Conservation (phyloP, 768 basidiomycete species). For the Albatrellus ellisii region DNA sequence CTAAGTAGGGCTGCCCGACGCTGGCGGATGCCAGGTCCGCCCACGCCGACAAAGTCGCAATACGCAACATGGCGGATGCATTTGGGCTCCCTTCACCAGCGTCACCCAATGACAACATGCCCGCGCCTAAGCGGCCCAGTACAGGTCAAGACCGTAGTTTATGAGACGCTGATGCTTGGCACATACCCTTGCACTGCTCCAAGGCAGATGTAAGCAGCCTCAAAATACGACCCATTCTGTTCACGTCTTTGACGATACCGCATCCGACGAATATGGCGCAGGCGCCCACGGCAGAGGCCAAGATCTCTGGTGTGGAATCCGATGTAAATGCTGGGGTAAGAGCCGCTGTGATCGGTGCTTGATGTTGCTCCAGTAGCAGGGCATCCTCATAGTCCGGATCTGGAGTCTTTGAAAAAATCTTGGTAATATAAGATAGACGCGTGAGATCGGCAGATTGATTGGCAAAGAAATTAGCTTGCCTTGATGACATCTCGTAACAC, state of each 20-base stretch:
- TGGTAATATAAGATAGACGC: constrained; percentile 2
- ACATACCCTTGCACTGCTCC: constrained; percentile 77
- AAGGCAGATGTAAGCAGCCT: constrained; percentile 80
- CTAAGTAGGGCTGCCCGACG: constrained; percentile 57
- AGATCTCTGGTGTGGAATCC: constrained; percentile 90
- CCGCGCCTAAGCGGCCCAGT: constrained; percentile 41
- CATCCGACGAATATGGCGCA: constrained; percentile 94
- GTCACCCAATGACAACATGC: constrained; percentile 77
- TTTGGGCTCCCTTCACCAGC: constrained; percentile 83
- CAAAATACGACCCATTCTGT: constrained; percentile 87
- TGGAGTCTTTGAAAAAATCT: constrained; percentile 79
- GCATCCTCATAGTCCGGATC: constrained; percentile 92
- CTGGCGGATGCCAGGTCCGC: constrained; percentile 82
- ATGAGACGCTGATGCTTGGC: too few relatives aligned
- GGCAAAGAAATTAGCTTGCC: constrained; percentile 29
- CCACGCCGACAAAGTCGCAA: constrained; percentile 92
- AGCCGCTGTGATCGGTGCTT: constrained; percentile 96
- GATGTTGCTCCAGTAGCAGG: constrained; percentile 88
- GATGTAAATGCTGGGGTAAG: constrained; percentile 93
- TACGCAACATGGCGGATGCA: constrained; percentile 87
- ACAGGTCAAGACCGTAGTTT: neutral
- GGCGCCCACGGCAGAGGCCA: constrained; percentile 84
- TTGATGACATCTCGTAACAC: constrained; percentile 89
- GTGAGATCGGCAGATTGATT: neutral
- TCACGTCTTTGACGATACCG: constrained; percentile 84